Conservation (phyloP, 2,329 filamentous ascomycete species). For the Monilinia polystroma region DNA sequence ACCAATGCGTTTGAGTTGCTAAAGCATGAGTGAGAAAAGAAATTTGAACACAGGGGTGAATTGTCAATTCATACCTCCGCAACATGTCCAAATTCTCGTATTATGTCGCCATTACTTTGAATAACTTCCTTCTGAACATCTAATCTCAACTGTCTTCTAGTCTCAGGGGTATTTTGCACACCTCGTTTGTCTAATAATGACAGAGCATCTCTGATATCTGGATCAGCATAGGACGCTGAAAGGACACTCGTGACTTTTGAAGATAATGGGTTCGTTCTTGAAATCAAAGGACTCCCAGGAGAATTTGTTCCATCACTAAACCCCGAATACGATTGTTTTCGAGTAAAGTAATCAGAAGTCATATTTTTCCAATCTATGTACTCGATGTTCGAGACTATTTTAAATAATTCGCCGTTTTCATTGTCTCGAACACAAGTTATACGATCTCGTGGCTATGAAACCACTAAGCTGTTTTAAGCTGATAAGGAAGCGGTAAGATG, state of each 20-base stretch:
- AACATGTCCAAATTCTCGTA: constrained; percentile 84
- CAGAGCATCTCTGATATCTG: constrained; percentile 85
- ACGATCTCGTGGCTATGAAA: background rate
- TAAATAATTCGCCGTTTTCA: background rate
- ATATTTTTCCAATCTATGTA: constrained; percentile 22
- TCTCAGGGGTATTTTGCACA: constrained; percentile 72
- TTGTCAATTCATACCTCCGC: constrained; percentile 65
- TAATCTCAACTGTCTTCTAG: constrained; percentile 73
- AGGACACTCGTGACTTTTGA: constrained; percentile 82
- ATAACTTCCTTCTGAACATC: constrained; percentile 91
- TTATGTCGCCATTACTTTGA: constrained; percentile 84
- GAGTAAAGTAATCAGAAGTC: constrained; percentile 36
- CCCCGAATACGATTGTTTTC: constrained; percentile 30
- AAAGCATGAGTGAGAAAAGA: constrained; percentile 36
- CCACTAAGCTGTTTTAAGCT: constrained; percentile 2
- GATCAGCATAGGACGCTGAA: constrained; percentile 88
- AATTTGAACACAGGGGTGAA: background rate
- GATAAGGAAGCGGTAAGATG: constrained; percentile 23
- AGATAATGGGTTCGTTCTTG: constrained; percentile 61
- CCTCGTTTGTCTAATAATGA: constrained; percentile 71
- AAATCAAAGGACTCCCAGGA: constrained; percentile 36
- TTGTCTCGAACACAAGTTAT: constrained; percentile 7
- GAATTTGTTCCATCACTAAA: constrained; percentile 31
- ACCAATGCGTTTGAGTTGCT: constrained; percentile 88
- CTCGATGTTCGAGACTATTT: background rate